A percentile compares a stretch with the other conserved stretches of the same genome.
These are phyloP conservation scores for Monoraphidium neglectum DNA, from an alignment of 139 green algal species.

Conservation along the genomic window DNA sequence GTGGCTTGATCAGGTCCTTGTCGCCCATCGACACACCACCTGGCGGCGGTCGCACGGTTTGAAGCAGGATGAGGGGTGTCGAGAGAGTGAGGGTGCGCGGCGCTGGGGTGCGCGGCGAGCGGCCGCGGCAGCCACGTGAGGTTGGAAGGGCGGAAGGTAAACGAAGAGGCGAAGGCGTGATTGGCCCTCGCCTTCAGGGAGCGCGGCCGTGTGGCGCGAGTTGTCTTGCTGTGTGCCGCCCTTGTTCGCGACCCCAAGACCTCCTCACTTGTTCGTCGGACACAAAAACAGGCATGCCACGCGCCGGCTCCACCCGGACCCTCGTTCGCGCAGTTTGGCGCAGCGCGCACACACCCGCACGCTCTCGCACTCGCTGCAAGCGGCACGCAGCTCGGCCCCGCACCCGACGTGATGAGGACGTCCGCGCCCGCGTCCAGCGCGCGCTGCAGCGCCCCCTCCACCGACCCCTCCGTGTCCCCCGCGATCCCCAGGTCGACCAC, in stretches of 20 bases:
- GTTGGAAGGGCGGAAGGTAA: no score
- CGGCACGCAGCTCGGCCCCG: background rate
- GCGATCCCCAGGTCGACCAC: conserved; percentile 82
- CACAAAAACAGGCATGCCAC: no score
- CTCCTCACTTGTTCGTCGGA: no score
- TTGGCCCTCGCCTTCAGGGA: no score
- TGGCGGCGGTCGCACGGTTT: conserved; percentile 42
- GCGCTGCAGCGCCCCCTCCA: conserved; percentile 66
- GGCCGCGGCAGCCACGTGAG: background rate
- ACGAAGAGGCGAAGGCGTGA: no score
- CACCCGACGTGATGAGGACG: conserved; percentile 85
- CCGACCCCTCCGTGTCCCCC: conserved; percentile 50
- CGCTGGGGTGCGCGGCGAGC: background rate
- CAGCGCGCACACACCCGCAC: no score
- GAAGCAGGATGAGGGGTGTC: background rate
- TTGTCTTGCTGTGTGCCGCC: no score
- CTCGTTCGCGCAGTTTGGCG: no score
- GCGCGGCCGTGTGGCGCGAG: no score
- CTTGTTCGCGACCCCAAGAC: no score
- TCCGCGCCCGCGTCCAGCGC: conserved; percentile 72
- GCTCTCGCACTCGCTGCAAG: background rate
- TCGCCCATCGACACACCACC: conserved; percentile 98
- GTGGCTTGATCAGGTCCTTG: conserved; percentile 92
- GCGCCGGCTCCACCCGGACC: no score
- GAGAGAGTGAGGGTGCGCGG: background rate